Percentiles rank a stretch among this genome's conserved stretches.
Conservation (phyloP, 352 stramenopile species). For the Phytophthora idaei region DNA sequence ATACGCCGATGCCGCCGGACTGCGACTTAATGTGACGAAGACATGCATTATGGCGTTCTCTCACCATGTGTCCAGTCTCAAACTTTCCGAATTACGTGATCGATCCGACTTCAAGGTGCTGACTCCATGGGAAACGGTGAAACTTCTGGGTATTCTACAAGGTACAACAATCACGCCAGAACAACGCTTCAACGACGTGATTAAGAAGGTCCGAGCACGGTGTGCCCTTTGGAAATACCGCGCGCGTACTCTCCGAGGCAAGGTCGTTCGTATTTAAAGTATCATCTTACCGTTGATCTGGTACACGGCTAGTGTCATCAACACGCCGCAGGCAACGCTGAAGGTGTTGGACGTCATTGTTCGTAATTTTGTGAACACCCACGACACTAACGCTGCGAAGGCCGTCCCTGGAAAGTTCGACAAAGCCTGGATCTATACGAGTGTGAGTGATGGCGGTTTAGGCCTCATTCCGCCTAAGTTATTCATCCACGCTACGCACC, state of each 20-base stretch:
- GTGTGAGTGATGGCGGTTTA: background rate
- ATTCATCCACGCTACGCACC: slow-evolving; percentile 1
- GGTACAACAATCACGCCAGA: background rate
- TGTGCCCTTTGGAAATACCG: slow-evolving; percentile 5
- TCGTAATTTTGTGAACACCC: background rate
- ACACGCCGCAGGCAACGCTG: background rate
- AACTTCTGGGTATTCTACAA: background rate
- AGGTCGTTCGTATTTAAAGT: slow-evolving; percentile 1
- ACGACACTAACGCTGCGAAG: background rate
- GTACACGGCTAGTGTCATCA: background rate
- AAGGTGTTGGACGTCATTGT: background rate
- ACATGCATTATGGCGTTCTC: slow-evolving; percentile 19
- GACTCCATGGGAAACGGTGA: background rate
- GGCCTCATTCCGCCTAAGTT: background rate
- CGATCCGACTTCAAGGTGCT: background rate
- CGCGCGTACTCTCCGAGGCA: background rate
- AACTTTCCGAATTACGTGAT: background rate
- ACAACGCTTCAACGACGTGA: background rate
- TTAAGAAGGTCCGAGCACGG: background rate
- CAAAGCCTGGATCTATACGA: slow-evolving; percentile 1
- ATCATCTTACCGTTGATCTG: background rate
- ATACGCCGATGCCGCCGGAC: slow-evolving; percentile 3
- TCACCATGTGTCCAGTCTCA: background rate
- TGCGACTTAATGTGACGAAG: slow-evolving; percentile 21
- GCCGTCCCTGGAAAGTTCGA: background rate